Evolutionary conservation across 1,284 basidiomycete genomes (phyloP).

Genomic region (Papiliotrema flavescens): DNA sequence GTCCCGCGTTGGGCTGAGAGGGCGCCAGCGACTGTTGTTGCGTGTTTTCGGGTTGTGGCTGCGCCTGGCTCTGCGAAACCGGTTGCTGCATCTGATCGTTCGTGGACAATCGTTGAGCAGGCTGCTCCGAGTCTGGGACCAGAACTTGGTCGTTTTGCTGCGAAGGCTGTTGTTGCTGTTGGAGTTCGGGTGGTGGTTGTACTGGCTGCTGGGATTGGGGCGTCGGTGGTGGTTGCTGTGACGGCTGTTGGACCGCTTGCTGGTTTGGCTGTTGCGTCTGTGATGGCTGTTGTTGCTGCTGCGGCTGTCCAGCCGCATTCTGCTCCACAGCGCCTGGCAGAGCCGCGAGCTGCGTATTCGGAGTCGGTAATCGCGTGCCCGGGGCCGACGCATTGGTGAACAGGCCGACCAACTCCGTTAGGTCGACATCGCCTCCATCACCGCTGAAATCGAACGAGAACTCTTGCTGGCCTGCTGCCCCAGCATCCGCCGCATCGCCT

Average conservation of each 20-base stretch:
- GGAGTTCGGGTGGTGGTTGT: neutral
- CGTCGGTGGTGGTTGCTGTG: neutral
- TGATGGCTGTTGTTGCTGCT: neutral
- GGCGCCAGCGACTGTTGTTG: neutral
- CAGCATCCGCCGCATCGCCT: neutral
- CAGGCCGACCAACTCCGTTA: conserved; percentile 7
- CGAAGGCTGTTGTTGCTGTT: neutral
- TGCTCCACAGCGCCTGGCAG: neutral
- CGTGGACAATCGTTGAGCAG: neutral
- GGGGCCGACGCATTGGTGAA: neutral
- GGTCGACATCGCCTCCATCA: conserved; percentile 5
- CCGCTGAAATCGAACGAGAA: conserved; percentile 11
- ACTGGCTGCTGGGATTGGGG: neutral
- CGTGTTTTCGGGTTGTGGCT: neutral
- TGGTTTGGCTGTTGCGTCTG: neutral
- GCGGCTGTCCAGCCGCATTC: neutral
- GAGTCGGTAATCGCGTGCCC: neutral
- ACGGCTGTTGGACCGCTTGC: neutral
- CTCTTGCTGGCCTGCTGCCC: neutral
- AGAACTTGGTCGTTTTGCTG: too few relatives aligned
- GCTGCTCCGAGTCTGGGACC: neutral
- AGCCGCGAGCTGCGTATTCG: neutral
- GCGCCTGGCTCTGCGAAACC: neutral
- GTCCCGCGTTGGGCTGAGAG: neutral
- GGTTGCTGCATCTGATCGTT: too few relatives aligned